These are phyloP conservation scores for Cephalotrichum gorgonifer DNA, from an alignment of 2,329 filamentous ascomycete genomes.

Conservation along the genomic window DNA sequence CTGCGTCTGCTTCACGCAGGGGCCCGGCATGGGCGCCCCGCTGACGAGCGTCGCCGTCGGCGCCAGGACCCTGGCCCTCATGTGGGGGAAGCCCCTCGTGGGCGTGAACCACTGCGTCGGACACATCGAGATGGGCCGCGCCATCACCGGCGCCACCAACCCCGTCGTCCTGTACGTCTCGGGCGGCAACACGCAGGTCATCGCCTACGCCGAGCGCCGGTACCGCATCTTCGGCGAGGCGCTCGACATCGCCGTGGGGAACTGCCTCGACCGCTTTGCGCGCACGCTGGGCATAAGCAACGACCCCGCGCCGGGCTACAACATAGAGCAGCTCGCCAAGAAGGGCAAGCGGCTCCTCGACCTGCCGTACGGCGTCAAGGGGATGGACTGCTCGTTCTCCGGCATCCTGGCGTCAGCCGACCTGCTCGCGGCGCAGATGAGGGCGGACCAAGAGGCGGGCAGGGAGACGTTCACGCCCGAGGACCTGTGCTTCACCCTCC, in stretches of 20 bases:
- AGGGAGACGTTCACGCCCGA: slow-evolving; percentile 58
- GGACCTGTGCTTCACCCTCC: slow-evolving; percentile 87
- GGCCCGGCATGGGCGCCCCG: slow-evolving; percentile 93
- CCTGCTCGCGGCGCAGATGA: slow-evolving; percentile 61
- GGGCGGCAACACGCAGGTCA: slow-evolving; percentile 95
- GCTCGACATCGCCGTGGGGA: slow-evolving; percentile 93
- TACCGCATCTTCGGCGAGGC: slow-evolving; percentile 98
- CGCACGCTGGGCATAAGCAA: slow-evolving; percentile 86
- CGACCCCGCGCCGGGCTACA: slow-evolving; percentile 93
- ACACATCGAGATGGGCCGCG: slow-evolving; percentile 96
- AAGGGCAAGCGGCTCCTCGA: slow-evolving; percentile 68
- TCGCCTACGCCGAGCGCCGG: slow-evolving; percentile 86
- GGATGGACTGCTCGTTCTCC: slow-evolving; percentile 96
- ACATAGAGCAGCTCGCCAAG: slow-evolving; percentile 87
- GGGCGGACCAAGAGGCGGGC: slow-evolving; percentile 31
- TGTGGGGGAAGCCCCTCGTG: slow-evolving; percentile 84
- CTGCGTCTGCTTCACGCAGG: slow-evolving; percentile 92
- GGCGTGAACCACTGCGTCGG: slow-evolving; percentile 98
- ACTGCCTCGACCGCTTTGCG: slow-evolving; percentile 93
- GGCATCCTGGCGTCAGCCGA: slow-evolving; percentile 83
- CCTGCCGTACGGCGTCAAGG: slow-evolving; percentile 91
- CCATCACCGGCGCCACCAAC: slow-evolving; percentile 82
- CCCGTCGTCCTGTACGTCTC: slow-evolving; percentile 93
- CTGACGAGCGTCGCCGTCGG: slow-evolving; percentile 78
- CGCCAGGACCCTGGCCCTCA: slow-evolving; percentile 66